phyloP scores from a whole-genome alignment of 2,329 filamentous ascomycete species.

The Epichloe scottii region DNA sequence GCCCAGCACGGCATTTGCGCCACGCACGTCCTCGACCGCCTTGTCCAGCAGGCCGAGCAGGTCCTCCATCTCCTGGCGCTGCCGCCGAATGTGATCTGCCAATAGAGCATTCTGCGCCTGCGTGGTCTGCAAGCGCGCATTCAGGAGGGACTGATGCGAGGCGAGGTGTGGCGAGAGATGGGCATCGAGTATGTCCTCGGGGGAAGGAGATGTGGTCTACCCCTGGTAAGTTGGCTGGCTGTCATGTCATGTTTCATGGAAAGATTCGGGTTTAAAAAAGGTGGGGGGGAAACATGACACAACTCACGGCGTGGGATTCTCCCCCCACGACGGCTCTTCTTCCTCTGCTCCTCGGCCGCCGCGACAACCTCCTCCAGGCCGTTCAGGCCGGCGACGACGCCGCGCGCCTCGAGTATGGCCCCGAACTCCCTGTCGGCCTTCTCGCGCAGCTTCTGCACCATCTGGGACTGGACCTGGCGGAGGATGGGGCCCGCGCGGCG shows the following conservation, averaged over 20 bases:
- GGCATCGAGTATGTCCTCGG: slow-evolving; percentile 37
- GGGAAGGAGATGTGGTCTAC: slow-evolving; percentile 43
- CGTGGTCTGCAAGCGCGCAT: slow-evolving; percentile 42
- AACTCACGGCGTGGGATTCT: too few relatives aligned
- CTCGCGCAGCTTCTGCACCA: slow-evolving; percentile 41
- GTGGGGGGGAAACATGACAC: too few relatives aligned
- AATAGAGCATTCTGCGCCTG: slow-evolving; percentile 44
- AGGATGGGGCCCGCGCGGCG: slow-evolving; percentile 36
- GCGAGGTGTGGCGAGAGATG: slow-evolving; percentile 42
- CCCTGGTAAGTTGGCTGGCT: not conserved
- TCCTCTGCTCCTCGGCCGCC: slow-evolving; percentile 9
- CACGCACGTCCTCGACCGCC: slow-evolving; percentile 40
- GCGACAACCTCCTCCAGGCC: slow-evolving; percentile 43
- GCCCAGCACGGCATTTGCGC: slow-evolving; percentile 36
- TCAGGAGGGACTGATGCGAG: slow-evolving; percentile 42
- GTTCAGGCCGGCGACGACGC: slow-evolving; percentile 45
- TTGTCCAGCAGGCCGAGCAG: slow-evolving; percentile 38
- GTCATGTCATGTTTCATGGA: too few relatives aligned
- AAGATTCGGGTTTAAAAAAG: too few relatives aligned
- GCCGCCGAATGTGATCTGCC: slow-evolving; percentile 35
- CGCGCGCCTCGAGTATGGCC: slow-evolving; percentile 35
- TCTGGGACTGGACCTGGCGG: slow-evolving; percentile 42
- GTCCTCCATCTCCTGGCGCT: slow-evolving; percentile 41
- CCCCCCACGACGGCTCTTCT: not conserved
- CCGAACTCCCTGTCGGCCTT: slow-evolving; percentile 48